These are phyloP conservation scores for Cystobasidium pallidum DNA, from an alignment of 1,284 basidiomycete genomes.

Conservation along the genomic window DNA sequence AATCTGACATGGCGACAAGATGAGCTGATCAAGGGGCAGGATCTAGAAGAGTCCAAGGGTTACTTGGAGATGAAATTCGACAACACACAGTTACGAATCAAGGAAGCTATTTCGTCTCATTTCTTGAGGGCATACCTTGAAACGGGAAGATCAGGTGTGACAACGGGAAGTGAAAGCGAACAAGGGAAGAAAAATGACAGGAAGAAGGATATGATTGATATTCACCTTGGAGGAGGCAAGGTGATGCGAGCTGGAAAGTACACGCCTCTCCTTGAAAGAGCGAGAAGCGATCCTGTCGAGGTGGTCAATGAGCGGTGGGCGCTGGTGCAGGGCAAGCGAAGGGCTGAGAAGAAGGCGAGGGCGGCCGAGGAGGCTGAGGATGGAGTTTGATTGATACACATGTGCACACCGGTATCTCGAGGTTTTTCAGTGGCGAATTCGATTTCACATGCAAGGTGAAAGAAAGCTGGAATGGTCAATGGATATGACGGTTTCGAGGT, in stretches of 20 bases:
- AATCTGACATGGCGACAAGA: conserved; percentile 73
- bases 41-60: conserved; percentile 45
- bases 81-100: conserved; percentile 46
- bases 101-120: conserved; percentile 17
- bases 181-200: conserved; percentile 51
- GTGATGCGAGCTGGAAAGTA: conserved; percentile 66
- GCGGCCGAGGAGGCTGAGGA: background rate
- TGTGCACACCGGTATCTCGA: background rate
- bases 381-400: background rate
- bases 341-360: conserved; percentile 44
- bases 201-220: conserved; percentile 51
- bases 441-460: no score
- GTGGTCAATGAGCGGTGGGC: conserved; percentile 77
- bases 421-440: background rate
- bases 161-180: conserved; percentile 44
- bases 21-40: conserved; percentile 53
- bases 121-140: conserved; percentile 32
- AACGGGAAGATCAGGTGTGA: background rate
- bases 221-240: conserved; percentile 74
- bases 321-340: conserved; percentile 58
- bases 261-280: conserved; percentile 67
- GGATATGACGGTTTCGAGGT: no score
- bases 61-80: conserved; percentile 63
- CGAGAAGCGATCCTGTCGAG: conserved; percentile 70
- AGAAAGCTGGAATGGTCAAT: no score